These are phyloP conservation scores for Suillus discolor DNA, from an alignment of 768 basidiomycete genomes.

Conservation along the genomic window DNA sequence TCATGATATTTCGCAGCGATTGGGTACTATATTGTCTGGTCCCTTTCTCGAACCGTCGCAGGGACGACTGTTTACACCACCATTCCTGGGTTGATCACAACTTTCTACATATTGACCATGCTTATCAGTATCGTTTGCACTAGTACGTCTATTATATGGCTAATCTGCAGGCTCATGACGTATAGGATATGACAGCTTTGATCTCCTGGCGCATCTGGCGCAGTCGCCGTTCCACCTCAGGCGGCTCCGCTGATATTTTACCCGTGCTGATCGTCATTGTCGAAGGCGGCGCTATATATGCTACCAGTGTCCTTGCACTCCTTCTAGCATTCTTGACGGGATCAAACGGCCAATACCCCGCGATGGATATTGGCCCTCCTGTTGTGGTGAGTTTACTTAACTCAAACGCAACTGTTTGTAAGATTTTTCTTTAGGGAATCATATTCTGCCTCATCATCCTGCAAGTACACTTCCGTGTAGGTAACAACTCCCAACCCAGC, in stretches of 20 bases:
- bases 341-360: neutral
- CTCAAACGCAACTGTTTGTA: neutral
- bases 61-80: neutral
- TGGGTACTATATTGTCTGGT: neutral
- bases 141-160: neutral
- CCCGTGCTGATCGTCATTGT: neutral
- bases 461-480: neutral
- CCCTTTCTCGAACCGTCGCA: neutral
- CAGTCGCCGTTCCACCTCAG: neutral
- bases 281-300: neutral
- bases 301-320: neutral
- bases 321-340: neutral
- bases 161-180: neutral
- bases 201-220: neutral
- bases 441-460: conserved; percentile 1
- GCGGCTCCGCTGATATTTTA: neutral
- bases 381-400: neutral
- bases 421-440: neutral
- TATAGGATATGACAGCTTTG: neutral
- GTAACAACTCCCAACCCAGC: neutral
- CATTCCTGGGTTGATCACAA: neutral
- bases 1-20: neutral
- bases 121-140: neutral
- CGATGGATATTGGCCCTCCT: neutral
- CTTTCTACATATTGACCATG: neutral